phyloP scores from a whole-genome alignment of 139 green algal genomes.

The Tetraselmis striata region DNA sequence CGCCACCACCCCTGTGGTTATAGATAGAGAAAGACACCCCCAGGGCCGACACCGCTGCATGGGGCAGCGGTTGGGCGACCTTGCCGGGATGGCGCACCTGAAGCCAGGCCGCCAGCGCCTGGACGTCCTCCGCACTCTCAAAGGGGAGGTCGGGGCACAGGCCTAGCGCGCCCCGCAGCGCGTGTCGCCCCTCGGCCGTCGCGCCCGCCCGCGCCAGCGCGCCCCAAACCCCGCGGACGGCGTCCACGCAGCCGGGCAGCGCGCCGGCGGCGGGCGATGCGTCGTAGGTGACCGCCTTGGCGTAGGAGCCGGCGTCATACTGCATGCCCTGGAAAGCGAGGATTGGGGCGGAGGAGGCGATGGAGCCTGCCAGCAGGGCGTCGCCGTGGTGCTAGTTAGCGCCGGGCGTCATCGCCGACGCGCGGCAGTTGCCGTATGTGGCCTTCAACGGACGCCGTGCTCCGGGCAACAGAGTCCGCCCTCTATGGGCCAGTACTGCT shows the following conservation, averaged over 20 bases:
- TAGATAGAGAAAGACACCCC: too few species aligned
- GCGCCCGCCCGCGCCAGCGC: background rate
- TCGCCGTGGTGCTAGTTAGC: too few species aligned
- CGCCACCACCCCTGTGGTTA: too few species aligned
- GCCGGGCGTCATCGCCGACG: too few species aligned
- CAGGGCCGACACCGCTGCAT: too few species aligned
- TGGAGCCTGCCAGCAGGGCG: background rate
- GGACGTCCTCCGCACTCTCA: conserved; percentile 22
- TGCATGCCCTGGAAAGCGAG: background rate
- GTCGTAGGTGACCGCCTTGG: background rate
- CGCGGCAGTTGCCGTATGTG: too few species aligned
- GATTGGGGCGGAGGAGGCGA: background rate
- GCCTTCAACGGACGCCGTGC: too few species aligned
- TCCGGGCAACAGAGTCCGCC: too few species aligned
- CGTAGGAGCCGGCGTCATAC: background rate
- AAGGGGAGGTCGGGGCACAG: conserved; percentile 25
- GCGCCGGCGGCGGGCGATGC: too few species aligned
- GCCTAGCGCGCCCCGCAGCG: conserved; percentile 18
- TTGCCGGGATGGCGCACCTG: too few species aligned
- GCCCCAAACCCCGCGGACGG: background rate
- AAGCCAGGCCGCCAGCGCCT: conserved; percentile 31
- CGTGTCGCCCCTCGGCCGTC: conserved; percentile 9
- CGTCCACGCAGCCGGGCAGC: background rate
- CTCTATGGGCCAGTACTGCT: too few species aligned
- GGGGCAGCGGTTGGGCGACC: too few species aligned